Evolutionary conservation across 2,329 filamentous ascomycete genomes (phyloP), one percentile per base, ranked within the genome.

Genomic region (Ascochyta fabae): DNA sequence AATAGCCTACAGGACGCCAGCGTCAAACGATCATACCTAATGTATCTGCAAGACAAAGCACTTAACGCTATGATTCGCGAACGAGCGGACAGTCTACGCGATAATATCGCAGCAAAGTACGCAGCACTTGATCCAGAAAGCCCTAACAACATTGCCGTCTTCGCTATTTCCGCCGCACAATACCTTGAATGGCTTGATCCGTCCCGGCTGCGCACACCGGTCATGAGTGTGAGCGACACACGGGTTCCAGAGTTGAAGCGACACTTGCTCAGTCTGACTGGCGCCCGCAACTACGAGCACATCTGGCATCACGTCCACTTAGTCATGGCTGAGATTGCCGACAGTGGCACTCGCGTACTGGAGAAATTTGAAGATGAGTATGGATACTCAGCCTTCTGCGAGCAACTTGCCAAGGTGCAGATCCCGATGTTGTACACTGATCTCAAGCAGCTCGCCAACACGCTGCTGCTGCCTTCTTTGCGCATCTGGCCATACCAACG

Each of bases 281-380:
- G 52, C 15, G 27, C 27, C 13, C 46, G 52, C 27, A 55, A 55
- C 46, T 50, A 55, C 24, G 46, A 46, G 16, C 46, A 50, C 16
- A 40, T 55, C n/a, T 55, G 52, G 52, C 43, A 55, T 9, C 52
- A 55, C 23, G 35, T 55, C n/a, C 46, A 55, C 15, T 29, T 55
- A 8, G 24, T 36, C 24, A 55, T 55, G 52, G 46, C 46, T 16
- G 52, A 55, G 24, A 42, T 55, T 16, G 46, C 52, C 13, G 52
- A 55, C 24, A 55, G 52, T 15, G 46, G 46, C 5, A 46, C 41
- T 16, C 46, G 52, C 6, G 35, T 55, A 5, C 16, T 55, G 9
- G 52, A 55, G 8, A 55, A 55, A 12, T 41, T 55, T 9, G 36
- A 40, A 10, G 46, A 55, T 10, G 41, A 49, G 12, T 34, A 46